Percentiles rank a stretch among this genome's conserved stretches.
Conservation (phyloP, 805 yeast genomes). For the Phaffomyces opuntiae region DNA sequence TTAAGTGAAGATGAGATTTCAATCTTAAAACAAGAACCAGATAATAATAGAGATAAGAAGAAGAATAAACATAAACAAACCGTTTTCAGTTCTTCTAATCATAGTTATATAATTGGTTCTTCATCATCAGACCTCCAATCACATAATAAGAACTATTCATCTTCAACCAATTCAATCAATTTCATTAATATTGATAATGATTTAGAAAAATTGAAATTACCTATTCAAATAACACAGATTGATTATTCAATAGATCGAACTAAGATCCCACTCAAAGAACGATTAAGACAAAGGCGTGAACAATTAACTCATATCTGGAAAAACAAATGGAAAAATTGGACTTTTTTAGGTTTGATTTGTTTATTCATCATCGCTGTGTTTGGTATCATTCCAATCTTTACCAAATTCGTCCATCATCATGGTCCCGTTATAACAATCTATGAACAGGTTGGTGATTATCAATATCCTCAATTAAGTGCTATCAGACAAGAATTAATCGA, state of each 20-base stretch:
- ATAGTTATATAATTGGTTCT: no score
- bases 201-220: not conserved
- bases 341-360: not conserved
- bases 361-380: no score
- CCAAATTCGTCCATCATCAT: not conserved
- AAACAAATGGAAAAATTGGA: constrained; percentile 6
- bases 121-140: not conserved
- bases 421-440: constrained; percentile 15
- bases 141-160: not conserved
- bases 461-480: constrained; percentile 50
- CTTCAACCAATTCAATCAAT: not conserved
- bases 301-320: constrained; percentile 1
- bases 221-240: not conserved
- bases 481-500: constrained; percentile 50
- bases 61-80: not conserved
- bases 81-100: not conserved
- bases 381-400: constrained; percentile 2
- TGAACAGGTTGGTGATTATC: constrained; percentile 42
- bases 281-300: not conserved
- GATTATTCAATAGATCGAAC: not conserved
- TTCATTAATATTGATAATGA: not conserved
- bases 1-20: constrained; percentile 15
- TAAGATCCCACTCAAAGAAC: not conserved
- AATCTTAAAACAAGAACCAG: constrained; percentile 2
- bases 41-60: not conserved